These are phyloP conservation scores for Filosporella fistucella DNA, from an alignment of 495 filamentous ascomycete species.

Conservation along the genomic window DNA sequence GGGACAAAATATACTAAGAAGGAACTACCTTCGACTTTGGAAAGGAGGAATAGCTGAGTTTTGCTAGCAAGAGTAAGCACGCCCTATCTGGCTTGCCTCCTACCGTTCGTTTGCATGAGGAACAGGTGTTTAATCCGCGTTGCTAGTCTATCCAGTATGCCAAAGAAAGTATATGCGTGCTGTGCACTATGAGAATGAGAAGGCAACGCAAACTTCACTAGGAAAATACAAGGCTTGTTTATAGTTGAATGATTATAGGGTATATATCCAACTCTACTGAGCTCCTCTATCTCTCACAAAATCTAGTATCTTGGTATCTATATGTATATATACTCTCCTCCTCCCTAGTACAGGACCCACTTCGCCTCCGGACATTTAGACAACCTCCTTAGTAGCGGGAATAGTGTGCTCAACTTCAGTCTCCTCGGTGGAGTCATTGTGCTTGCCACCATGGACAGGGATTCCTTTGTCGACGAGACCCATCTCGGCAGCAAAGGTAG, in stretches of 20 bases:
- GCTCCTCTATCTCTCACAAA: neutral
- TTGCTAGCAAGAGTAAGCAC: too few relatives aligned
- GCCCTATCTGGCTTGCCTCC: too few relatives aligned
- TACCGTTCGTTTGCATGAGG: too few relatives aligned
- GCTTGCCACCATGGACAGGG: neutral
- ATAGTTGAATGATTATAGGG: constrained; percentile 7
- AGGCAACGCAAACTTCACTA: too few relatives aligned
- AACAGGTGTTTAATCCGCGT: too few relatives aligned
- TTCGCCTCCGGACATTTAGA: constrained; percentile 2
- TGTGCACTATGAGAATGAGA: too few relatives aligned
- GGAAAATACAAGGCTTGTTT: too few relatives aligned
- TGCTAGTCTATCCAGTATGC: too few relatives aligned
- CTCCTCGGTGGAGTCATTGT: constrained; percentile 10
- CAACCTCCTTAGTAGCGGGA: constrained; percentile 1
- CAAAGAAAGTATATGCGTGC: too few relatives aligned
- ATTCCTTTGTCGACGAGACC: constrained; percentile 29
- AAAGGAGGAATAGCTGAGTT: too few relatives aligned
- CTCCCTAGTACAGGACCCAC: neutral
- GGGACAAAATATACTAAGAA: too few relatives aligned
- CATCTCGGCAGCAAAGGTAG: constrained; percentile 64
- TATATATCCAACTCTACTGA: constrained; percentile 4
- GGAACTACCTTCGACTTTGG: too few relatives aligned
- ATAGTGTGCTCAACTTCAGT: constrained; percentile 7
- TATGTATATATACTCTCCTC: neutral
- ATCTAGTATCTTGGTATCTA: neutral